These are phyloP conservation scores for Trichoderma asperellum DNA, from an alignment of 2,329 filamentous ascomycete genomes.

Conservation along the genomic window DNA sequence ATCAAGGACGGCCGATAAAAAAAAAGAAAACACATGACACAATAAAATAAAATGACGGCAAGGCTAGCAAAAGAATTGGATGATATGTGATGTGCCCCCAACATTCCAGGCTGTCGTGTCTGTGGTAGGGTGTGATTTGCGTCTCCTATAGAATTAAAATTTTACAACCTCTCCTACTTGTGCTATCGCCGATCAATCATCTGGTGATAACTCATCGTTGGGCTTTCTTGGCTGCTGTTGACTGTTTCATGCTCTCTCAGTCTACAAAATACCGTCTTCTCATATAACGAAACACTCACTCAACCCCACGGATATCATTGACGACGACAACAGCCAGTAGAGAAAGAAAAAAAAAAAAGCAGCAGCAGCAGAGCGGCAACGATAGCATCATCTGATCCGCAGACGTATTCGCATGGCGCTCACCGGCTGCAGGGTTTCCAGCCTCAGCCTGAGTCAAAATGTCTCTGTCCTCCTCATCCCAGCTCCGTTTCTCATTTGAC, in stretches of 20 bases:
- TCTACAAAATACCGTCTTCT: neutral
- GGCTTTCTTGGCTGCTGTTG: neutral
- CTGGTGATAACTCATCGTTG: neutral
- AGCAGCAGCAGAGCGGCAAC: neutral
- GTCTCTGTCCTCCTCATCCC: constrained; percentile 1
- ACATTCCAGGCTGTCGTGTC: neutral
- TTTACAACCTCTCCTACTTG: neutral
- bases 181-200: neutral
- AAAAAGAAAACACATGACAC: too few species aligned
- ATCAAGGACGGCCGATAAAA: neutral
- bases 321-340: neutral
- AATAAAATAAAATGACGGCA: neutral
- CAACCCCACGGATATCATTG: neutral
- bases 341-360: neutral
- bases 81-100: neutral
- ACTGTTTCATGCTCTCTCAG: neutral
- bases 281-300: neutral
- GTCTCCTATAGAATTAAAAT: neutral
- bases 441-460: constrained; percentile 13
- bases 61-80: neutral
- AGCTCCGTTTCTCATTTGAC: neutral
- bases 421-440: neutral
- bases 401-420: neutral
- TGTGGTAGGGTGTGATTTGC: neutral
- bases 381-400: neutral